Percentiles rank a stretch among this genome's conserved stretches.
These are phyloP conservation scores for Xerocomus tenax DNA, from an alignment of 1,284 basidiomycete species.

Conservation along the genomic window DNA sequence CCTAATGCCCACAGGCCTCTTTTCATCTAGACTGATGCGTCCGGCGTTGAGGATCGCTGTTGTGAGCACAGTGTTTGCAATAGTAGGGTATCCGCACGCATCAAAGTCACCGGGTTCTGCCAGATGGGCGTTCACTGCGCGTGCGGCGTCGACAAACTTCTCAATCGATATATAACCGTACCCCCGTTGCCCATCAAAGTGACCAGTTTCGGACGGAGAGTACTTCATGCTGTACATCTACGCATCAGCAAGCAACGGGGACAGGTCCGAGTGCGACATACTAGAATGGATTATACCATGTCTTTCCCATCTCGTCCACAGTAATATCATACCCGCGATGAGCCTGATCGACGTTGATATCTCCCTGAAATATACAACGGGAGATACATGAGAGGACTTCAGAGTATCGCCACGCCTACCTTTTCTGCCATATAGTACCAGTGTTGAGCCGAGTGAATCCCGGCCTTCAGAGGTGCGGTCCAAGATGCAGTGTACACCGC, in stretches of 20 bases:
- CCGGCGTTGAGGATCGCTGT: constrained; percentile 90
- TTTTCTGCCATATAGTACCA: constrained; percentile 94
- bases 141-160: constrained; percentile 79
- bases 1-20: constrained; percentile 70
- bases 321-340: constrained; percentile 87
- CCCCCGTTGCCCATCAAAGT: constrained; percentile 87
- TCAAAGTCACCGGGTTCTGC: constrained; percentile 68
- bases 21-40: constrained; percentile 81
- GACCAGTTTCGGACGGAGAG: constrained; percentile 81
- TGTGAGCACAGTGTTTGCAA: constrained; percentile 79
- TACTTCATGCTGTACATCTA: constrained; percentile 70
- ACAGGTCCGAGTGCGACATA: constrained; percentile 33
- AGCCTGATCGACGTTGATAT: constrained; percentile 86
- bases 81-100: constrained; percentile 74
- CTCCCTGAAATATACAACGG: constrained; percentile 48
- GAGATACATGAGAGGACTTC: neutral
- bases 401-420: constrained; percentile 34
- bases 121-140: constrained; percentile 65
- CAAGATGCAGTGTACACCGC: constrained; percentile 88
- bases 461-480: constrained; percentile 72
- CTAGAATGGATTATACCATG: constrained; percentile 88
- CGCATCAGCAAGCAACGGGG: constrained; percentile 10
- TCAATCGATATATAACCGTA: constrained; percentile 89
- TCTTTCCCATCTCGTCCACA: constrained; percentile 73
- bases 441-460: constrained; percentile 79